Evolutionary conservation across 2,329 filamentous ascomycete genomes (phyloP), one percentile per base, ranked within the genome.

Genomic region (Neofusicoccum ribis): DNA sequence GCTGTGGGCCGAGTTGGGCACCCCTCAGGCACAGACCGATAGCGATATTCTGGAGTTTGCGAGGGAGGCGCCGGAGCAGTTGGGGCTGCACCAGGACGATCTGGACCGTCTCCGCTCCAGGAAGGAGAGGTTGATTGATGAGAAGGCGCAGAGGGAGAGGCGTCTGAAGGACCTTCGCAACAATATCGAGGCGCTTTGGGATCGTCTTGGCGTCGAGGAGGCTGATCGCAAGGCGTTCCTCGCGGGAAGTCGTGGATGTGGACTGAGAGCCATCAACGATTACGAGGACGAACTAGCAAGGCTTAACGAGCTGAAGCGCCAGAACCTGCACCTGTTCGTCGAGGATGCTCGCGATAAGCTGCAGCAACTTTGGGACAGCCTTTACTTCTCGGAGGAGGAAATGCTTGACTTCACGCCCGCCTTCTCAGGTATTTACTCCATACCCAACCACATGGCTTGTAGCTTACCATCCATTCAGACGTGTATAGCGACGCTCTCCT

Each of bases 331-430:
- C 74, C 80, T 98, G 4, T 99, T 99, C 72, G 92, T 99, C 11
- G 95, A 98, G 76, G 95, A 99, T 80, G 90, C 94, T 20, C 87
- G 96, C 46, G 91, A 88, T 79, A 92, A 91, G 74, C 85, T 99
- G 11, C 94, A 98, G 77, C 93, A 96, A 73, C 86, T 99, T 0
- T 99, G 96, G 95, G 95, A 99, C 74, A 84, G 88, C 0, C 82
- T 99, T 1, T 98, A 95, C 81, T 93, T 96, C 74, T 97, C 92
- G 0, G 95, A 99, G 75, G 95, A 99, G 73, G 95, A 99, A 80
- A 98, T 98, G 93, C 87, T 98, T 65, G 93, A 97, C 70, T 99
- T 99, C 71, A 95, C 93, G 0, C 95, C 96, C 0, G 95, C 93
- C 47, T 98, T 98, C 76, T 96, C 93, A 51, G 76, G 76, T 77